Evolutionary conservation across 306 rosid species (phyloP).

Genomic region (Acacia confusa): DNA sequence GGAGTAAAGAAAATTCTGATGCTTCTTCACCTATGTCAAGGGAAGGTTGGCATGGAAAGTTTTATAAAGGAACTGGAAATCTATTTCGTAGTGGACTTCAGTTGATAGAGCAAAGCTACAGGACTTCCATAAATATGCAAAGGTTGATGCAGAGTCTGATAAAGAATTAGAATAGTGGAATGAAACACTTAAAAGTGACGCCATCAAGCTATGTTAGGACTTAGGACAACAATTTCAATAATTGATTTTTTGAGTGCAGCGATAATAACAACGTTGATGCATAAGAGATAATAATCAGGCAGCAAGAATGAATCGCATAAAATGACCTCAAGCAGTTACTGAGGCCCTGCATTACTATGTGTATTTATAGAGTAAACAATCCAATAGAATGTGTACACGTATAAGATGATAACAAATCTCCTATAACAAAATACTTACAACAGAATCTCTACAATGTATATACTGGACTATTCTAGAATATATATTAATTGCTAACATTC

Average conservation of each 20-base stretch:
- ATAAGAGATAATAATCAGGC: background rate
- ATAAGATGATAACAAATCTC: no score
- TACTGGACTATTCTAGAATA: no score
- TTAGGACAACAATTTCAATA: conserved; percentile 83
- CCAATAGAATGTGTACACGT: no score
- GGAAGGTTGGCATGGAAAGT: conserved; percentile 77
- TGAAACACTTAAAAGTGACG: conserved; percentile 88
- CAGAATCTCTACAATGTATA: no score
- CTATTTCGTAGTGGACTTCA: conserved; percentile 62
- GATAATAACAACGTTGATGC: conserved; percentile 83
- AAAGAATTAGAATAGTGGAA: conserved; percentile 97
- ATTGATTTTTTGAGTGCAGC: conserved; percentile 91
- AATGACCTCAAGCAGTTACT: no score
- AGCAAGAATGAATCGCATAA: no score
- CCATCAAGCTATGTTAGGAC: conserved; percentile 71
- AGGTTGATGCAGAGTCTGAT: conserved; percentile 85
- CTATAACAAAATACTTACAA: no score
- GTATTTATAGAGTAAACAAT: no score
- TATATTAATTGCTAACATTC: no score
- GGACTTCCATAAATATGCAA: conserved; percentile 84
- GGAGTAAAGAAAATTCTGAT: conserved; percentile 57
- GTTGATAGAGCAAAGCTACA: conserved; percentile 87
- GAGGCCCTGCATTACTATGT: no score
- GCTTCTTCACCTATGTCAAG: conserved; percentile 62
- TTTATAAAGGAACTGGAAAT: conserved; percentile 62